Conservation (phyloP, 176 grass and related monocot species). For the Bothriochloa decipiens region DNA sequence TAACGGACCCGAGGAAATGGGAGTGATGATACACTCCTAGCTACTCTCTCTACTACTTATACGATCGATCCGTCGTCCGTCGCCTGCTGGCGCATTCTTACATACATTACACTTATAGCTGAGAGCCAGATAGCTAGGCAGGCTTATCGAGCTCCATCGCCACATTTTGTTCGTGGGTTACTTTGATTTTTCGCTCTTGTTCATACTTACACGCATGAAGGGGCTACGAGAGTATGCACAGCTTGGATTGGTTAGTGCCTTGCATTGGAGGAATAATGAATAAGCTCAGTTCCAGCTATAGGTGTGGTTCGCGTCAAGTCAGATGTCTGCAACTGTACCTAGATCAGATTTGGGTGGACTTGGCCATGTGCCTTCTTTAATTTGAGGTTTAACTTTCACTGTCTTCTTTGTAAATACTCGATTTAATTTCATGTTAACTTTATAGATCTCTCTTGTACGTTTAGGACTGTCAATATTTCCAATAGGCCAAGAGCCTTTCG, state of each 20-base stretch:
- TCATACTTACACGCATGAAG: neutral
- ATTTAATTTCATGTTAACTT: no score
- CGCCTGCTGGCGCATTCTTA: no score
- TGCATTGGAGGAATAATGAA: neutral
- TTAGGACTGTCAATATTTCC: no score
- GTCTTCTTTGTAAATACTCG: no score
- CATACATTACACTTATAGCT: neutral
- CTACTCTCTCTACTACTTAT: no score
- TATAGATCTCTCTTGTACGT: no score
- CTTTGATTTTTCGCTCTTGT: neutral
- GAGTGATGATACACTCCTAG: neutral
- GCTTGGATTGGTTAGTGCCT: neutral
- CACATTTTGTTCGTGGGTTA: slow-evolving; percentile 7
- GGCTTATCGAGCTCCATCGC: slow-evolving; percentile 28
- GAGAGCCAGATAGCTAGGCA: neutral
- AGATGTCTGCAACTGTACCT: neutral
- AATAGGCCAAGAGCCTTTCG: no score
- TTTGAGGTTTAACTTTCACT: no score
- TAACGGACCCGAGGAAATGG: slow-evolving; percentile 76
- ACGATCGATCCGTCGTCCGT: no score
- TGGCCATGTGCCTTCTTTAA: no score
- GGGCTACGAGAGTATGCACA: neutral
- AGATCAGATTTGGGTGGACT: neutral
- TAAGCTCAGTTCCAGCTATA: neutral
- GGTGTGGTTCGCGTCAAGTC: neutral